Base-by-base conservation (phyloP, 2,329 filamentous ascomycete species). In the Beauveria rudraprayagi region DNA sequence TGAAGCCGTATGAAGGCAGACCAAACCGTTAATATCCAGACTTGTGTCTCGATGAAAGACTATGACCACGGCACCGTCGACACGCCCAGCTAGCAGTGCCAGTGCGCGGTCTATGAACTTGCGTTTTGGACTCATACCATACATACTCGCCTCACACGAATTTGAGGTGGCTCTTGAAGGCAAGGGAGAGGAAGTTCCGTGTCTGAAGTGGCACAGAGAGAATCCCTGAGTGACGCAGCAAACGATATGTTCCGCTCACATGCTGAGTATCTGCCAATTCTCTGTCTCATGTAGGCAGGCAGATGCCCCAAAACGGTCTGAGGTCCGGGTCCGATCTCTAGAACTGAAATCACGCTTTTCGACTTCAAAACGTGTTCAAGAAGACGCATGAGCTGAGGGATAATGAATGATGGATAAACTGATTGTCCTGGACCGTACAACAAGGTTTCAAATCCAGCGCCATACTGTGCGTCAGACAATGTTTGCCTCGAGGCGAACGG, bases 71-170 rank as follows among this genome's bases (percentile, higher is more conserved):
- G 16, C 54, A 51, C 14, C 48, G 4, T 56, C 26, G 4, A 19
- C n/a, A 2, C 17, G 14, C 40, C 19, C 17, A 7, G 17, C 9
- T 2, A 56, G 28, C 54, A 47, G 37, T 17, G 28, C 26, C 6
- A 56, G 30, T 9, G 54, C 54, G 8, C 9, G 26, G 5, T 22
- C 10, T 34, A 56, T 40, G 24, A 46, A 48, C 40, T 55, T 14
- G 40, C 37, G 22, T 44, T 82, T 80, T 2, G 75, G 74, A 0
- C 73, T 74, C 78, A 87, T 81, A 62, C 81, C 82, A 64, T 87
- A 86, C 78, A 87, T 79, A 71, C 84, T 85, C n/a, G 43, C 22
- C 8, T 11, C 26, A 24, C 22, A 17, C 10, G 54, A 17, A 56
- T 56, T 1, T 9, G n/a, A 19, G 54, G 41, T n/a, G 26, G 17